Conservation (phyloP, 2,329 filamentous ascomycete genomes). For the Sporothrix sp. region DNA sequence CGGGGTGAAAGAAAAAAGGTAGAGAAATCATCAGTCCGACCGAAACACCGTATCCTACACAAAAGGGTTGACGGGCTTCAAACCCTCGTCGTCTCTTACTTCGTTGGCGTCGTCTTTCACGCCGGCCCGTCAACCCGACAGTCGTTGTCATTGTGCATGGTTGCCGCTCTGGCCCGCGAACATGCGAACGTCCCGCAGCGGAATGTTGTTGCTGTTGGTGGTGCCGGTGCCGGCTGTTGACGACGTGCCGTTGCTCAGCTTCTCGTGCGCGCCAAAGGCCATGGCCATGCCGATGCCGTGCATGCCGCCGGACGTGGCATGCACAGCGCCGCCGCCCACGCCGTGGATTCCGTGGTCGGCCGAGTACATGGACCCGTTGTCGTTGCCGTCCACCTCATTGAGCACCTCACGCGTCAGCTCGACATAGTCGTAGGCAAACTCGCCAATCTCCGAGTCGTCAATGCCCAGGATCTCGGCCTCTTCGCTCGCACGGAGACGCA, state of each 20-base stretch:
- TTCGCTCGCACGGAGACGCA: conserved; percentile 56
- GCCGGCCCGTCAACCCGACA: conserved; percentile 15
- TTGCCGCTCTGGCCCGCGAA: conserved; percentile 25
- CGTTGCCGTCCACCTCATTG: conserved; percentile 17
- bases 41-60: neutral
- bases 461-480: conserved; percentile 61
- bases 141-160: conserved; percentile 18
- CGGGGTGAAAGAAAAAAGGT: neutral
- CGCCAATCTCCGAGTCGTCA: conserved; percentile 68
- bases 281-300: conserved; percentile 10
- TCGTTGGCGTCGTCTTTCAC: no score
- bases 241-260: conserved; percentile 24
- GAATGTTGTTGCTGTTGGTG: conserved; percentile 35
- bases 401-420: conserved; percentile 41
- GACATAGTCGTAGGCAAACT: conserved; percentile 78
- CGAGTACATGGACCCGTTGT: conserved; percentile 24
- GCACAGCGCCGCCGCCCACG: neutral
- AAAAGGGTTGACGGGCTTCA: neutral
- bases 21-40: neutral
- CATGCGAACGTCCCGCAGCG: conserved; percentile 35
- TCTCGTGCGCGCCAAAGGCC: conserved; percentile 31
- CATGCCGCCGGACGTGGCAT: conserved; percentile 1
- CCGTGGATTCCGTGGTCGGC: conserved; percentile 8
- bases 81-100: no score
- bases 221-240: conserved; percentile 1